Conservation (phyloP, 257 asterid species). For the Primulina eburnea region DNA sequence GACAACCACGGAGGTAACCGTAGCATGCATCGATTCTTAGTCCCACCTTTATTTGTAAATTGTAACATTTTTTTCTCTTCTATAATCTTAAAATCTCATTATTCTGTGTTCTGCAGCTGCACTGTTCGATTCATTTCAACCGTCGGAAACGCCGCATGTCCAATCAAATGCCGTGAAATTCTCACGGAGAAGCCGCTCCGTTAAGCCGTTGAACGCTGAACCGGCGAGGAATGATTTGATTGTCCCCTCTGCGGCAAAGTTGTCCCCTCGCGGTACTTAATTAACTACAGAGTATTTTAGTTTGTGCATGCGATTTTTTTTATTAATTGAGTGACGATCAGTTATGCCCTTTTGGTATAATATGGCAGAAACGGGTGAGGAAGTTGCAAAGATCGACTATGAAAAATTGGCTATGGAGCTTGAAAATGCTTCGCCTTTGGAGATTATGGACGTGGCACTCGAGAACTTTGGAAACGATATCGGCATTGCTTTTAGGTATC, state of each 20-base stretch:
- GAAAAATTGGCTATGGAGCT: conserved; percentile 47
- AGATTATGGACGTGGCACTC: conserved; percentile 62
- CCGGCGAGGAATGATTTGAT: conserved; percentile 47
- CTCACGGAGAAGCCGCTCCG: conserved; percentile 37
- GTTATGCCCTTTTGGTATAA: neutral
- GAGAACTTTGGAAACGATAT: conserved; percentile 53
- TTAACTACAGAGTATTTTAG: neutral
- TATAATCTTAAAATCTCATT: neutral
- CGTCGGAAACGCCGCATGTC: conserved; percentile 43
- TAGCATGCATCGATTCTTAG: neutral
- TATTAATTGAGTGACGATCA: too few species aligned
- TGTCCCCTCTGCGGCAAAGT: conserved; percentile 52
- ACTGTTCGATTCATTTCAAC: conserved; percentile 47
- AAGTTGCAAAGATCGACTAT: conserved; percentile 35
- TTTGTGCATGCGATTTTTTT: conserved; percentile 2
- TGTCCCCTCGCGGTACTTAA: conserved; percentile 46
- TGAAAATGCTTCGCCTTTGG: conserved; percentile 56
- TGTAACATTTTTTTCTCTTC: neutral
- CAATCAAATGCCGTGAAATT: conserved; percentile 38
- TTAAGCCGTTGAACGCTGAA: conserved; percentile 65
- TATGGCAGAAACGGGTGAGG: conserved; percentile 40
- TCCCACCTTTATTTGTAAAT: neutral
- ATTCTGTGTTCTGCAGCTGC: conserved; percentile 27
- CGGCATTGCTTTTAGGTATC: conserved; percentile 60
- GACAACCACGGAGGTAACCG: conserved; percentile 56